Evolutionary conservation across 495 filamentous ascomycete genomes (phyloP).

Genomic region (Xylaria scruposa): DNA sequence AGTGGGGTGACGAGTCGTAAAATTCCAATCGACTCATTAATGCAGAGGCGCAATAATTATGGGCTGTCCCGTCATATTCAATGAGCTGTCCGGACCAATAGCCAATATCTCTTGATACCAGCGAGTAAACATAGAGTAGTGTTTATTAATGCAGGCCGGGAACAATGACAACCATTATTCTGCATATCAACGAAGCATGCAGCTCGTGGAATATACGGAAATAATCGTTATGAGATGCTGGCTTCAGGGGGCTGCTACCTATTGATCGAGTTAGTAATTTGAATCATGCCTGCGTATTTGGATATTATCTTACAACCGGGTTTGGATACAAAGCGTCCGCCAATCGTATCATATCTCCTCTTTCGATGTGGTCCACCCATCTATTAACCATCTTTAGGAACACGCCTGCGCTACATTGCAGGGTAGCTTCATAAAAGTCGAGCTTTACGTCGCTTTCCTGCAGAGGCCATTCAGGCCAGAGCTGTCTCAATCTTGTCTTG

Average conservation of each 20-base stretch:
- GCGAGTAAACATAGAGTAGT: background rate
- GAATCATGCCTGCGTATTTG: background rate
- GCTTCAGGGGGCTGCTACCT: background rate
- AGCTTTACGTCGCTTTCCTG: background rate
- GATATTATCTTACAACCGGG: background rate
- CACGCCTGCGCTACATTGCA: background rate
- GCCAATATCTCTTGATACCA: background rate
- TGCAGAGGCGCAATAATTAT: background rate
- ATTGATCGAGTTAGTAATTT: background rate
- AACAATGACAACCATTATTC: background rate
- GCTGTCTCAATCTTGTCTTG: conserved; percentile 33
- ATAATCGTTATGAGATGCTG: background rate
- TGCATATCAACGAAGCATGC: background rate
- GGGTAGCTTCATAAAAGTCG: background rate
- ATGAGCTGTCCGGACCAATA: background rate
- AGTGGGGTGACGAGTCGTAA: too few species aligned
- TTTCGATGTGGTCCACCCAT: conserved; percentile 10
- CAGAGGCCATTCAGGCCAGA: conserved; percentile 31
- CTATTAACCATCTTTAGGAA: conserved; percentile 1
- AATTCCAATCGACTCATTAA: background rate
- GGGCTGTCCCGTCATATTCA: background rate
- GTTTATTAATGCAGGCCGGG: too few species aligned
- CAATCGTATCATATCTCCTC: background rate
- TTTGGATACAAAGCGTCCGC: background rate
- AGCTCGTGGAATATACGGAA: background rate